A percentile compares a stretch with the other conserved stretches of the same genome.
Conservation (phyloP, 768 basidiomycete genomes). For the Russula foetens region DNA sequence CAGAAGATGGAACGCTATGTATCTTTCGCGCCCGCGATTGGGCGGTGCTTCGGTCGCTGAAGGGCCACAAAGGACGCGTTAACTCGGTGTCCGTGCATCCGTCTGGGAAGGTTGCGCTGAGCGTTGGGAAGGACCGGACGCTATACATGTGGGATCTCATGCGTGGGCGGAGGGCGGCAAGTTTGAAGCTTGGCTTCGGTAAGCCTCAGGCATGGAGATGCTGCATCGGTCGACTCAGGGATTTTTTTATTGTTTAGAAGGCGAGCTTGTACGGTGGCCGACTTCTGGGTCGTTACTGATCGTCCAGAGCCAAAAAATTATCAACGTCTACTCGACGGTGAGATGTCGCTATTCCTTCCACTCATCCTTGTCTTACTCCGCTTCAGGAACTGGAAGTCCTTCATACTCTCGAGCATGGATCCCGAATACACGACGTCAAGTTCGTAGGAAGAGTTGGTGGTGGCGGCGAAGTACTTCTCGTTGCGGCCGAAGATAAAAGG, state of each 20-base stretch:
- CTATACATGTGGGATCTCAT: slow-evolving; percentile 99
- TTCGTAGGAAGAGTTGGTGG: slow-evolving; percentile 59
- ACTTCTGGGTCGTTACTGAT: slow-evolving; percentile 67
- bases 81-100: slow-evolving; percentile 91
- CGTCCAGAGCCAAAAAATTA: slow-evolving; percentile 64
- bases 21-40: slow-evolving; percentile 93
- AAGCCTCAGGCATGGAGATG: slow-evolving; percentile 16
- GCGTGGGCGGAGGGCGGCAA: slow-evolving; percentile 84
- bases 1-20: slow-evolving; percentile 86
- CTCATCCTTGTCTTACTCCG: background rate
- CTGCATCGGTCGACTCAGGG: background rate
- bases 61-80: slow-evolving; percentile 90
- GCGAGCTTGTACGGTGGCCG: slow-evolving; percentile 89
- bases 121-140: slow-evolving; percentile 84
- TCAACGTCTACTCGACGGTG: slow-evolving; percentile 83
- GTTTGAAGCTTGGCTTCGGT: slow-evolving; percentile 88
- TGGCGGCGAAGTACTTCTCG: slow-evolving; percentile 63
- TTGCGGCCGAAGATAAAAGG: slow-evolving; percentile 86
- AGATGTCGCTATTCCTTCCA: slow-evolving; percentile 7
- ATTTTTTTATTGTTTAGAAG: slow-evolving; percentile 45
- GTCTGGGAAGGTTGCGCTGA: slow-evolving; percentile 83
- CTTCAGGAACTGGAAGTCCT: slow-evolving; percentile 70
- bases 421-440: slow-evolving; percentile 76
- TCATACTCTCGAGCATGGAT: slow-evolving; percentile 64
- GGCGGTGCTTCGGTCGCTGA: slow-evolving; percentile 78